Evolutionary conservation across 2,329 filamentous ascomycete species (phyloP), one percentile per base, ranked within the genome.

Genomic region (Phoma herbarum): DNA sequence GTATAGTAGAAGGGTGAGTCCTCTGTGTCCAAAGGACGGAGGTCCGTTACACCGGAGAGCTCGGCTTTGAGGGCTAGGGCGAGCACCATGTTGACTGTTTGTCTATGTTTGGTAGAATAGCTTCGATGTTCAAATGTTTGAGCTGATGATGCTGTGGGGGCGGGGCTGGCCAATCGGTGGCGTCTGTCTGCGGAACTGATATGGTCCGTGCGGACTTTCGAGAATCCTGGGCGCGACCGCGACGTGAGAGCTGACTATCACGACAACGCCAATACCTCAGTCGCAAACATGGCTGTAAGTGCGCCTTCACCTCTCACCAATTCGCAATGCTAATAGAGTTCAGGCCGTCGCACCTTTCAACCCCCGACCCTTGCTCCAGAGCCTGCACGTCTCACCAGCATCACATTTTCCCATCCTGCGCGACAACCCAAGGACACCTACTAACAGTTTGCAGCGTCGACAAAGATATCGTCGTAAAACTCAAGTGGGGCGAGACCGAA

Each of bases 401-500:
- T 4, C 35, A 39, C 31, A 42, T 22, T 1, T 26, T n/a, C 10
- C 29, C 31, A 20, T 46, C 11, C 18, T 16, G 35, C 18, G 18
- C 35, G 11, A 11, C 35, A 8, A 11, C 3, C 35, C 18, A 20
- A 39, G 25, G 28, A 14, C 48, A 50, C 64, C 70, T 54, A 71
- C 52, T 12, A 18, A 9, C 14, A 3, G 12, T 11, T 12, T 54
- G 23, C 65, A 93, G 90, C 64, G 90, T 99, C 80, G 91, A 96
- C 83, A 91, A 96, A 78, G 87, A 94, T 74, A 89, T 99, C 74
- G 84, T 93, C 64, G 90, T 99, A 64, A 92, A 93, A 71, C 86
- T 99, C 65, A 99, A 99, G 86, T 99, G 95, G 95, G 93, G 92
- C 70, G 90, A 97, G 80, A 95, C 92, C 60, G 95, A 99, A 79